Evolutionary conservation across 345 rosid species (phyloP).

Genomic region (Eutrema yunnanense): DNA sequence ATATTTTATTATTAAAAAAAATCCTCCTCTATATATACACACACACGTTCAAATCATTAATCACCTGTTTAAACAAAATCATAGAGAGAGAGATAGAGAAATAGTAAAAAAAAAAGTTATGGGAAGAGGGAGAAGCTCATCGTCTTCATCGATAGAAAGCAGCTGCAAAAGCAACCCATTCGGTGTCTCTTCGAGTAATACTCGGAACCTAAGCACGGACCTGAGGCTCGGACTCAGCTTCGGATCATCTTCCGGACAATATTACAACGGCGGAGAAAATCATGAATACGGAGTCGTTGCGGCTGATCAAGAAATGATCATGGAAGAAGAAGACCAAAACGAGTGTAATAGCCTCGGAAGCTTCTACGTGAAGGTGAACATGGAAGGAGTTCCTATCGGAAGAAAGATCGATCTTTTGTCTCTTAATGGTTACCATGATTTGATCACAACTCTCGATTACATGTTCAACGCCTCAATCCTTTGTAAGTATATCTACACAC

Average conservation of each 20-base stretch:
- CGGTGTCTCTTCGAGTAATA: conserved; percentile 23
- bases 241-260: conserved; percentile 32
- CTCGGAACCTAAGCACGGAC: conserved; percentile 56
- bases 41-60: conserved; percentile 33
- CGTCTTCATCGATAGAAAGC: conserved; percentile 64
- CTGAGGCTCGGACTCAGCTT: conserved; percentile 76
- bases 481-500: conserved; percentile 38
- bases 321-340: conserved; percentile 44
- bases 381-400: conserved; percentile 97
- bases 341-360: conserved; percentile 67
- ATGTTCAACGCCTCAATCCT: conserved; percentile 89
- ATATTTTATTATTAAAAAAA: not conserved
- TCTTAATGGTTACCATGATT: conserved; percentile 64
- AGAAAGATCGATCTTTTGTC: conserved; percentile 76
- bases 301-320: conserved; percentile 22
- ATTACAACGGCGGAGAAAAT: conserved; percentile 23
- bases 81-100: conserved; percentile 2
- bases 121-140: conserved; percentile 56
- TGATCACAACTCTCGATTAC: conserved; percentile 66
- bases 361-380: conserved; percentile 87
- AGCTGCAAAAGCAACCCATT: conserved; percentile 38
- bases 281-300: conserved; percentile 7
- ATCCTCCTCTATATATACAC: conserved; percentile 25
- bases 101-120: conserved; percentile 15
- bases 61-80: conserved; percentile 17